These are phyloP conservation scores for Exophiala calicioides DNA, from an alignment of 2,329 filamentous ascomycete species.

Conservation along the genomic window DNA sequence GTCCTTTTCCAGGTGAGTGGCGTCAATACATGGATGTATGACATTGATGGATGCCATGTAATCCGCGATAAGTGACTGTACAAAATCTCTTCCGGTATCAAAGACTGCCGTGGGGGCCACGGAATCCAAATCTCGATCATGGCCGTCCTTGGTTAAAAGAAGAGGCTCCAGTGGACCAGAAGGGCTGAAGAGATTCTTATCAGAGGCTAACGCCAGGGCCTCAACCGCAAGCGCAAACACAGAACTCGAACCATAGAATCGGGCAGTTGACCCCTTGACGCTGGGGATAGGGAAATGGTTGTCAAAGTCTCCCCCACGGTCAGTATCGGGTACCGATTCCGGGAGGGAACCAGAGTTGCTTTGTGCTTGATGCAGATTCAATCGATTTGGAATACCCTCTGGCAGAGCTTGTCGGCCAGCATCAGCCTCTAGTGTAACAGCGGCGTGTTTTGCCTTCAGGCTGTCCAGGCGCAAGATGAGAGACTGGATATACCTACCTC, in stretches of 20 bases:
- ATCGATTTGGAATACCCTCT: not conserved
- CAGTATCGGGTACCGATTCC: not conserved
- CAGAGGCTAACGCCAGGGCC: slow-evolving; percentile 4
- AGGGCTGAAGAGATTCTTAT: slow-evolving; percentile 4
- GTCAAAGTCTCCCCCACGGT: slow-evolving; percentile 4
- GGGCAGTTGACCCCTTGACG: slow-evolving; percentile 3
- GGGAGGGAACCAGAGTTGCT: not conserved
- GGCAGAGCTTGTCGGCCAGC: not conserved
- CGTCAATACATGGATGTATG: slow-evolving; percentile 1
- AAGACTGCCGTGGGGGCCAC: slow-evolving; percentile 8
- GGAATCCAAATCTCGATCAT: slow-evolving; percentile 9
- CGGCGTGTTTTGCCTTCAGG: slow-evolving; percentile 6
- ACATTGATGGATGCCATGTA: slow-evolving; percentile 5
- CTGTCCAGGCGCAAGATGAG: slow-evolving; percentile 3
- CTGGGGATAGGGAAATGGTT: slow-evolving; percentile 10
- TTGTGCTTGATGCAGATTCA: not conserved
- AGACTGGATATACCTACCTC: slow-evolving; percentile 9
- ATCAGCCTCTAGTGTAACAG: slow-evolving; percentile 1
- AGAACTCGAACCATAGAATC: slow-evolving; percentile 9
- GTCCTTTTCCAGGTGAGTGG: not conserved
- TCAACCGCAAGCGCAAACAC: slow-evolving; percentile 10
- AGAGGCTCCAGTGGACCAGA: not conserved
- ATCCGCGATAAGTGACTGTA: not conserved
- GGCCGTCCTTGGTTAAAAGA: slow-evolving; percentile 1
- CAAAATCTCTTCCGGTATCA: slow-evolving; percentile 3